Conservation (phyloP, 768 basidiomycete species). For the Kwoniella europaea region DNA sequence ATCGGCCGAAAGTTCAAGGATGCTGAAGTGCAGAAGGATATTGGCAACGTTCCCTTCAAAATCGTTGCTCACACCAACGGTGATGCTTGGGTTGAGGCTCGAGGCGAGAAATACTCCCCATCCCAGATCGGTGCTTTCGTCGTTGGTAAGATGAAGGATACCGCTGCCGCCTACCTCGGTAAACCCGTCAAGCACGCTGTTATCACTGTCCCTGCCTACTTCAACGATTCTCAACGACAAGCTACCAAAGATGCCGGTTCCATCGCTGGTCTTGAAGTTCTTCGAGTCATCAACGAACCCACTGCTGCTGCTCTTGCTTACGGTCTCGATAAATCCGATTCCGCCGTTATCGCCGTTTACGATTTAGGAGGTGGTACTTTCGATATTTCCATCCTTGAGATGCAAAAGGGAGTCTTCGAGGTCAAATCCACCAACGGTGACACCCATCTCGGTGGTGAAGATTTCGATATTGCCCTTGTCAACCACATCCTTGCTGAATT, state of each 20-base stretch:
- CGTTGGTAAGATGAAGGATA: slow-evolving; percentile 85
- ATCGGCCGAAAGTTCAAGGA: slow-evolving; percentile 93
- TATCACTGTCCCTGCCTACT: slow-evolving; percentile 96
- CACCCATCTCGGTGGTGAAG: slow-evolving; percentile 96
- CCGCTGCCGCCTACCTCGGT: slow-evolving; percentile 88
- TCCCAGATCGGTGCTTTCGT: slow-evolving; percentile 61
- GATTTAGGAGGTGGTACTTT: slow-evolving; percentile 98
- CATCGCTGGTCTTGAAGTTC: slow-evolving; percentile 95
- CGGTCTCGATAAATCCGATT: slow-evolving; percentile 86
- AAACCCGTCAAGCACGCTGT: slow-evolving; percentile 94
- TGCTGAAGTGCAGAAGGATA: slow-evolving; percentile 89
- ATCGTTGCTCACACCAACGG: slow-evolving; percentile 66
- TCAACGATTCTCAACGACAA: slow-evolving; percentile 99
- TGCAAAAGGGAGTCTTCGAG: slow-evolving; percentile 99
- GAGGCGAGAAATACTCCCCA: slow-evolving; percentile 74
- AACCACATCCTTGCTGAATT: slow-evolving; percentile 85
- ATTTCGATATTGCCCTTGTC: slow-evolving; percentile 90
- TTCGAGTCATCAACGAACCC: slow-evolving; percentile 98
- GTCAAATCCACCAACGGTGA: slow-evolving; percentile 99
- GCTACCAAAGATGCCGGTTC: slow-evolving; percentile 98
- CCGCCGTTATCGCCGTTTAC: slow-evolving; percentile 91
- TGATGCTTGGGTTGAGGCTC: slow-evolving; percentile 74
- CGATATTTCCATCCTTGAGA: slow-evolving; percentile 98
- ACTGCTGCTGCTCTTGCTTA: slow-evolving; percentile 98
- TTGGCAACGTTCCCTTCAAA: slow-evolving; percentile 66